Evolutionary conservation across 768 basidiomycete genomes (phyloP).

Genomic region (Termitomyces sp.): DNA sequence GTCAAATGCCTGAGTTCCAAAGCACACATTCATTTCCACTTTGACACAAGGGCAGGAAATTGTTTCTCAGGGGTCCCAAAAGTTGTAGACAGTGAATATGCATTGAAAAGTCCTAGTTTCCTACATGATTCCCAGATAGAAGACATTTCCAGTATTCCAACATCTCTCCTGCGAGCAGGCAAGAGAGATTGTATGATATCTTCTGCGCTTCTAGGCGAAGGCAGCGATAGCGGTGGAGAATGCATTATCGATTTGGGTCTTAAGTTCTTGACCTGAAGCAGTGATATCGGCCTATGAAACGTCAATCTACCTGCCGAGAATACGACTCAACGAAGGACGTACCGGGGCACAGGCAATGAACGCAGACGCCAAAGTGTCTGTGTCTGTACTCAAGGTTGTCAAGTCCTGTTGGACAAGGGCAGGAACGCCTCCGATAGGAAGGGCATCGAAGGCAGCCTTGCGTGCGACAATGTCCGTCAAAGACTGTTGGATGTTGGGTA

Average conservation of each 20-base stretch:
- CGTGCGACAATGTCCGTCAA: constrained; percentile 18
- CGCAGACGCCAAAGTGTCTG: constrained; percentile 15
- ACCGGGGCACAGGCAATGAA: constrained; percentile 23
- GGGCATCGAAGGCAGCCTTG: constrained; percentile 20
- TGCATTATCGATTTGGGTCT: constrained; percentile 9
- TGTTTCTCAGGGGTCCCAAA: too few relatives aligned
- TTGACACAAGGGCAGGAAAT: too few relatives aligned
- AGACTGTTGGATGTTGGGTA: constrained; percentile 21
- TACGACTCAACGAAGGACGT: not conserved
- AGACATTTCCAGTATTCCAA: not conserved
- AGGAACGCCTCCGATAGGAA: constrained; percentile 24
- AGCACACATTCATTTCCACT: too few relatives aligned
- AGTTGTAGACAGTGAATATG: not conserved
- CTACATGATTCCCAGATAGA: not conserved
- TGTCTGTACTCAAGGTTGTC: constrained; percentile 11
- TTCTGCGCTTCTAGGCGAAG: constrained; percentile 1
- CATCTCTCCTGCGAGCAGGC: not conserved
- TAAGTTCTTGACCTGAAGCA: constrained; percentile 8
- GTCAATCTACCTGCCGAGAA: not conserved
- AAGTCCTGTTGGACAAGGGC: constrained; percentile 26
- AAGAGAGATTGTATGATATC: not conserved
- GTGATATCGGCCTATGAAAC: constrained; percentile 14
- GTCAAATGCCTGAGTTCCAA: too few relatives aligned
- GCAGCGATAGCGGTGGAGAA: constrained; percentile 19
- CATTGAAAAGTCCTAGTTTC: not conserved